Percentiles rank a stretch among this genome's conserved stretches.
phyloP scores from a whole-genome alignment of 192 early-diverging fungal genomes.

The Coemansia sp. region DNA sequence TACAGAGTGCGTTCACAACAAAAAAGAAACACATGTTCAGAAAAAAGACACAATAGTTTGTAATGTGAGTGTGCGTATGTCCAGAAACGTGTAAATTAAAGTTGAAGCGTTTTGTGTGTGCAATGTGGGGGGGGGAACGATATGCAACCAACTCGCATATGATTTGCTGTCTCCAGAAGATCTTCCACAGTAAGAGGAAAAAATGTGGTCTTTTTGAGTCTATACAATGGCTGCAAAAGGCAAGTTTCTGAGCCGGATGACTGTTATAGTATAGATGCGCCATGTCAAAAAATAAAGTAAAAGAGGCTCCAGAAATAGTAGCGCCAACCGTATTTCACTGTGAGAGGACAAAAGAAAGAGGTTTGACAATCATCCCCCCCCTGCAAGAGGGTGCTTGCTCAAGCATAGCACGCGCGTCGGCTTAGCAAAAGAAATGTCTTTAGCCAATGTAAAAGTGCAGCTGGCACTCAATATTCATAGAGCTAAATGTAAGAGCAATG shows the following conservation, averaged over 20 bases:
- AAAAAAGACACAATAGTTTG: neutral
- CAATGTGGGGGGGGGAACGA: neutral
- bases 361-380: neutral
- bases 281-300: neutral
- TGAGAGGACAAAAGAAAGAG: neutral
- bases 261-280: neutral
- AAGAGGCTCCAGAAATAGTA: neutral
- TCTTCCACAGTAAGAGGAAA: neutral
- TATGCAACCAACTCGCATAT: neutral
- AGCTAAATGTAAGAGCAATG: neutral
- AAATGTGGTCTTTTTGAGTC: neutral
- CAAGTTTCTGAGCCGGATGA: neutral
- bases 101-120: neutral
- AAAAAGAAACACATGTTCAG: neutral
- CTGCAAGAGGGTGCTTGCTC: neutral
- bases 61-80: neutral
- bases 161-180: neutral
- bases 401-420: neutral
- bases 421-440: neutral
- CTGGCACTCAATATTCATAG: no score
- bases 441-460: neutral
- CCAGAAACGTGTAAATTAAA: neutral
- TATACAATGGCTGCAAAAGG: neutral
- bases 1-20: slow-evolving; percentile 6
- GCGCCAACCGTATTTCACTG: neutral